phyloP scores from a whole-genome alignment of 768 basidiomycete genomes.

The Russula compacta region DNA sequence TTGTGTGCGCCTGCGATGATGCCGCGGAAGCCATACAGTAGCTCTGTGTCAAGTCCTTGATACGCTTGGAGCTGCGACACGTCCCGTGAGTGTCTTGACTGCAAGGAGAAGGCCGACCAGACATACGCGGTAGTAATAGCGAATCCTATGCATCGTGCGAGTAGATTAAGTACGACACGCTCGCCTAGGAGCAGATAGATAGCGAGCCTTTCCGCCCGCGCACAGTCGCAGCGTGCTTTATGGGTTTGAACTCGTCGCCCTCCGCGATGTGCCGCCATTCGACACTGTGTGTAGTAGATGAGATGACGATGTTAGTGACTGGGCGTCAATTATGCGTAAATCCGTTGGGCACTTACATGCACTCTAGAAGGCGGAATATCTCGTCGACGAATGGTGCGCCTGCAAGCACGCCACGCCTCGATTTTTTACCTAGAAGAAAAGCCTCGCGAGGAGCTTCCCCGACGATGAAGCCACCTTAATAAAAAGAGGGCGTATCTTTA shows the following conservation, averaged over 20 bases:
- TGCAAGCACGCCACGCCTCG: no score
- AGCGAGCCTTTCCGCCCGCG: slow-evolving; percentile 63
- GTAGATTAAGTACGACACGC: slow-evolving; percentile 83
- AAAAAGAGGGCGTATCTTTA: no score
- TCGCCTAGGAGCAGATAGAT: slow-evolving; percentile 81
- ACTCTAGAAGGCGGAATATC: no score
- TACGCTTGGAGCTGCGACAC: slow-evolving; percentile 61
- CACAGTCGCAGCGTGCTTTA: slow-evolving; percentile 85
- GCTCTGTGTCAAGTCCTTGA: slow-evolving; percentile 78
- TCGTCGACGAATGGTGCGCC: no score
- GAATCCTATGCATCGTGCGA: slow-evolving; percentile 92
- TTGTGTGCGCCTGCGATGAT: no score
- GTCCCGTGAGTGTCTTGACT: neutral
- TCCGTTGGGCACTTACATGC: no score
- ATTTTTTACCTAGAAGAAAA: no score
- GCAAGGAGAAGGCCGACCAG: neutral
- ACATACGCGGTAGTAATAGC: slow-evolving; percentile 91
- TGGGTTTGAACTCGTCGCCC: slow-evolving; percentile 68
- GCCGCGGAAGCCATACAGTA: slow-evolving; percentile 49
- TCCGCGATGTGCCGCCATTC: slow-evolving; percentile 93
- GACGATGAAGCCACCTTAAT: no score
- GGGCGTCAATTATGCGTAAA: neutral
- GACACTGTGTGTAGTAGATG: slow-evolving; percentile 41
- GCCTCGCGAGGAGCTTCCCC: no score
- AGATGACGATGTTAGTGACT: neutral